phyloP scores from a whole-genome alignment of 192 early-diverging fungal species.

The Coemansia sp. region DNA sequence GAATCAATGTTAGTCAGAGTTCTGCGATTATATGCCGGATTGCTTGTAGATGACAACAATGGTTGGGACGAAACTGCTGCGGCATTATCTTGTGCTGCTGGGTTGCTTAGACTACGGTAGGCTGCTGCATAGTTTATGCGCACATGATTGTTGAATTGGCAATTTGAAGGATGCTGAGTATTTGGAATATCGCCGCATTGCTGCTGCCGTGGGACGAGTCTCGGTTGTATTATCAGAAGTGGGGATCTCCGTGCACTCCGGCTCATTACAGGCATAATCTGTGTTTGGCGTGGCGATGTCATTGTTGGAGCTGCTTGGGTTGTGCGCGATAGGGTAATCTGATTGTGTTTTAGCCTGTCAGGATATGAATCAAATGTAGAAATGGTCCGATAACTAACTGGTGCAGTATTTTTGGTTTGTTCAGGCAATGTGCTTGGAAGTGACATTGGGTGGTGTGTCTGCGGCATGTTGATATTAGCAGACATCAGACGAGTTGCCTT shows the following conservation, averaged over 20 bases:
- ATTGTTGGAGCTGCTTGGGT: background rate
- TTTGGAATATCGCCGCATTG: background rate
- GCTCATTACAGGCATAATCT: background rate
- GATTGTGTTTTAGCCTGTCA: background rate
- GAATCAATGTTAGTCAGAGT: background rate
- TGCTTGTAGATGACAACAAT: background rate
- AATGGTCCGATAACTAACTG: background rate
- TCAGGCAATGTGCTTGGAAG: background rate
- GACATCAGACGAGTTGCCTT: background rate
- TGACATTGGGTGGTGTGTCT: background rate
- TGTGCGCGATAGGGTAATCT: background rate
- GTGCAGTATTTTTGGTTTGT: background rate
- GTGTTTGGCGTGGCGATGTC: background rate
- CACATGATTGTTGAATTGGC: background rate
- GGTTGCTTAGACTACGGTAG: background rate
- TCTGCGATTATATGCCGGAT: background rate
- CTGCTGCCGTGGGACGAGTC: background rate
- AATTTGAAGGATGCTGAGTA: background rate
- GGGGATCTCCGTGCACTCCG: background rate
- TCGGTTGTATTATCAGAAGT: background rate
- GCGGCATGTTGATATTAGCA: background rate
- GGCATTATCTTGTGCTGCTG: background rate
- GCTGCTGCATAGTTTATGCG: background rate
- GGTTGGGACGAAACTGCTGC: background rate
- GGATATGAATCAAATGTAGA: background rate